Base-by-base conservation (phyloP, 345 rosid genomes). In the Melaleuca quinquenervia region DNA sequence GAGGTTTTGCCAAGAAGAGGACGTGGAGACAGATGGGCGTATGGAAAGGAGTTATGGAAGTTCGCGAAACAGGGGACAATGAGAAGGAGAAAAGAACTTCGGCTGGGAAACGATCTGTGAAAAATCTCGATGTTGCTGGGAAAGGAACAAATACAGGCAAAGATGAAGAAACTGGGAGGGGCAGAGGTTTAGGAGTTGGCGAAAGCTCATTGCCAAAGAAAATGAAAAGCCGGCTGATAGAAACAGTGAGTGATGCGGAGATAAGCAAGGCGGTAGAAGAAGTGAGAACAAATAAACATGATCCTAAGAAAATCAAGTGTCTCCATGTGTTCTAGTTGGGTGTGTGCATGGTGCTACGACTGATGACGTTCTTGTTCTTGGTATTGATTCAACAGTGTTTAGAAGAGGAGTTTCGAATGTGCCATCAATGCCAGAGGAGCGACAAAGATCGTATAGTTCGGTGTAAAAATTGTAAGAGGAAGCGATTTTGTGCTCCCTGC, bases 351-450 rank as follows among this genome's bases (percentile, higher is more conserved):
- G 78, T 36, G 24, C 24, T 36, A 18, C 78, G 3, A 70, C 78
- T 27, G 60, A 54, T 32, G 84, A 82, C 56, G 56, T 52, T 49
- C 13, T 82, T 51, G 60, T 32, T 82, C 44, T 82, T 82, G 84
- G 60, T n/a, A 24, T 84, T 86, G 84, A 60, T 74, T n/a, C 21
- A 45, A 18, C 84, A 86, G 87, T 82, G 87, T 82, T 60, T 45
- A 52, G 54, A 80, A 21, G 53, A 70, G 20, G 26, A 32, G 75
- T 52, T 75, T n/a, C 85, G 76, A 44, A 89, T 86, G 90, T 90
- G 91, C 88, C 93, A 91, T 88, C 93, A 91, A 62, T 88, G 93
- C 86, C 87, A 89, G 78, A 84, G 91, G 70, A 91, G 78, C 60
- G 90, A 91, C 60, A 91, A 88, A 60, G 91, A 89, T 15, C 56